phyloP scores from a whole-genome alignment of 2,329 filamentous ascomycete genomes.

The Sporothrix sp. region DNA sequence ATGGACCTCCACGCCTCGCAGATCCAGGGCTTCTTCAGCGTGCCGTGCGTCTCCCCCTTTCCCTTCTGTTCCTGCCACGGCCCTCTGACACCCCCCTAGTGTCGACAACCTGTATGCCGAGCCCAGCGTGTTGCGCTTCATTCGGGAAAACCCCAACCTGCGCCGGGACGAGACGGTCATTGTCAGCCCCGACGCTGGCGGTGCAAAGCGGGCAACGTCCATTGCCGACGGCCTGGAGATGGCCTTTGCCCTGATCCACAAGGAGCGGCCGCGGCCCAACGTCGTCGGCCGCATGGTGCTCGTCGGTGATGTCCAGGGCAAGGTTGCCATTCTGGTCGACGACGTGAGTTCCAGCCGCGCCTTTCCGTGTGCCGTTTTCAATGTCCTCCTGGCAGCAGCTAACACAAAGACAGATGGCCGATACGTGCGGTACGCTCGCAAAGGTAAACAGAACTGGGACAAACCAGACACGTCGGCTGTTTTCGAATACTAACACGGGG shows the following conservation, averaged over 20 bases:
- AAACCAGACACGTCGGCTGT: no score
- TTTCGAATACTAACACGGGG: background rate
- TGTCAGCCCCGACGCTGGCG: conserved; percentile 88
- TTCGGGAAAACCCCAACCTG: conserved; percentile 11
- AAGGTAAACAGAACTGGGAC: conserved; percentile 37
- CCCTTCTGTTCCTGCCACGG: background rate
- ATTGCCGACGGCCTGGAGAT: conserved; percentile 88
- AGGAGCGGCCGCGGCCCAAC: conserved; percentile 75
- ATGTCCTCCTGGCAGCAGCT: background rate
- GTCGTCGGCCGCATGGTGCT: conserved; percentile 85
- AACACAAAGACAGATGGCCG: conserved; percentile 16
- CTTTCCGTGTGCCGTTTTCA: no score
- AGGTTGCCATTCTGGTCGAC: conserved; percentile 79
- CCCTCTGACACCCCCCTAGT: background rate
- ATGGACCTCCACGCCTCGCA: conserved; percentile 60
- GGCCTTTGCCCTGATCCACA: conserved; percentile 90
- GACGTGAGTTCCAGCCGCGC: conserved; percentile 13
- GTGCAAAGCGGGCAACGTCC: conserved; percentile 85
- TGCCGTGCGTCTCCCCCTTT: conserved; percentile 29
- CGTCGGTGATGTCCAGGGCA: conserved; percentile 86
- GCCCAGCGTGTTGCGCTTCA: conserved; percentile 75
- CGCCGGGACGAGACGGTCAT: conserved; percentile 66
- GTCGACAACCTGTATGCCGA: conserved; percentile 82
- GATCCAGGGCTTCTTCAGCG: conserved; percentile 73
- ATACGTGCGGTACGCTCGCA: conserved; percentile 33